phyloP scores from a whole-genome alignment of 192 early-diverging fungal genomes.

The Ambispora gerdemannii region DNA sequence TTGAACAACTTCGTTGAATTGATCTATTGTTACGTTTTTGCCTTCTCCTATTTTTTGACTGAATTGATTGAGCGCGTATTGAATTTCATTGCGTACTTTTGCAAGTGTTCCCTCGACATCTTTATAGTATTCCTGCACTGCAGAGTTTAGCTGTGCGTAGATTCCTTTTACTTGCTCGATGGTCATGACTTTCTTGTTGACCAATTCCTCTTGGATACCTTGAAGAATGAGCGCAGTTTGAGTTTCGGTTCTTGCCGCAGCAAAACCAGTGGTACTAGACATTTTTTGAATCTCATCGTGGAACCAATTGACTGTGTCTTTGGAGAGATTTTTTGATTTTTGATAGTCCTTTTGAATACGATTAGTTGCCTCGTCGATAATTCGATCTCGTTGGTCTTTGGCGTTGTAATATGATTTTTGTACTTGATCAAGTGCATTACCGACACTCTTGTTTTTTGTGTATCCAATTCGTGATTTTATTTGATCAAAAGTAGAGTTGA shows the following conservation, averaged over 20 bases:
- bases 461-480: not conserved
- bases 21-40: slow-evolving; percentile 14
- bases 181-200: not conserved
- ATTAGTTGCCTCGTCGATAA: slow-evolving; percentile 7
- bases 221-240: slow-evolving; percentile 8
- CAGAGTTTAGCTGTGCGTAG: not conserved
- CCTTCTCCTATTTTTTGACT: slow-evolving; percentile 16
- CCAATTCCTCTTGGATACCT: slow-evolving; percentile 13
- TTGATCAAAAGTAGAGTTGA: not conserved
- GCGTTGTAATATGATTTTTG: not conserved
- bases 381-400: not conserved
- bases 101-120: not conserved
- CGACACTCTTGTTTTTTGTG: not conserved
- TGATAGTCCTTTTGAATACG: not conserved
- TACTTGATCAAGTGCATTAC: not conserved
- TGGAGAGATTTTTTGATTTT: not conserved
- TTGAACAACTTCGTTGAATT: not conserved
- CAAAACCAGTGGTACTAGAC: not conserved
- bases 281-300: slow-evolving; percentile 15
- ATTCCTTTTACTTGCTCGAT: not conserved
- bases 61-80: slow-evolving; percentile 5
- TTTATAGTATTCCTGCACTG: slow-evolving; percentile 2
- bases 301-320: slow-evolving; percentile 24
- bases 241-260: slow-evolving; percentile 13
- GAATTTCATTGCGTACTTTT: slow-evolving; percentile 22